A percentile compares a stretch with the other conserved stretches of the same genome.
Conservation (phyloP, 2,329 filamentous ascomycete genomes). For the Clarireedia monteithiana region DNA sequence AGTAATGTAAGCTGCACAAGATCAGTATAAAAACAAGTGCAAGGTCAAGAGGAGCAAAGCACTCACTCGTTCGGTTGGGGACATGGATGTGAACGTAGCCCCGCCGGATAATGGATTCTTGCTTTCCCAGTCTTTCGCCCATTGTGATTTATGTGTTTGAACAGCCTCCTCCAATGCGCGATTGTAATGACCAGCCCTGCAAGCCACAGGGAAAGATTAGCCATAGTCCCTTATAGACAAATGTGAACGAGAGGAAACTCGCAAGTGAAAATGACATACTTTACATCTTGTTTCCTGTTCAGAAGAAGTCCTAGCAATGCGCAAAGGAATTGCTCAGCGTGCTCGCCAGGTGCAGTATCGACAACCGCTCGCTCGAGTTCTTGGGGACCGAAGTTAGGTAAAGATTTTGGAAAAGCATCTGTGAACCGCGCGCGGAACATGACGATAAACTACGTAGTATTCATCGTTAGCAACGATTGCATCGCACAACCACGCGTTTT, state of each 20-base stretch:
- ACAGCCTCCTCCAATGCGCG: slow-evolving; percentile 92
- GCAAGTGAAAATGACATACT: slow-evolving; percentile 53
- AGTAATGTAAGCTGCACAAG: slow-evolving; percentile 6
- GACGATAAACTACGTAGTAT: slow-evolving; percentile 71
- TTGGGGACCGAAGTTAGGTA: slow-evolving; percentile 86
- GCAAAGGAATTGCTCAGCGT: slow-evolving; percentile 83
- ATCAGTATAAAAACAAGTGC: not conserved
- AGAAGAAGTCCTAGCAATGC: slow-evolving; percentile 79
- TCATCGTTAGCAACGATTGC: slow-evolving; percentile 28
- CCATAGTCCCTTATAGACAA: not conserved
- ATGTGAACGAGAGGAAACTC: not conserved
- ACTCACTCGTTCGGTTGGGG: slow-evolving; percentile 69
- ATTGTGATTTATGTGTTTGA: slow-evolving; percentile 76
- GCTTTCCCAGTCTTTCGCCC: slow-evolving; percentile 75
- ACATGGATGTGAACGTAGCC: slow-evolving; percentile 75
- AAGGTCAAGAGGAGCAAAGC: not conserved
- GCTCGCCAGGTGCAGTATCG: slow-evolving; percentile 70
- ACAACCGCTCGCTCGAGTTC: slow-evolving; percentile 85
- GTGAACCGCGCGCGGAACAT: slow-evolving; percentile 95
- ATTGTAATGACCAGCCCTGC: slow-evolving; percentile 82
- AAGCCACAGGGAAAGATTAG: slow-evolving; percentile 18
- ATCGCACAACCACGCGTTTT: slow-evolving; percentile 39
- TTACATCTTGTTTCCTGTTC: slow-evolving; percentile 97
- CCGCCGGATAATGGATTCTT: slow-evolving; percentile 77
- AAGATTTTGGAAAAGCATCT: slow-evolving; percentile 79